A percentile compares a stretch with the other conserved stretches of the same genome.
Conservation (phyloP, 73 alveolate genomes). For the Effrenium voratum region DNA sequence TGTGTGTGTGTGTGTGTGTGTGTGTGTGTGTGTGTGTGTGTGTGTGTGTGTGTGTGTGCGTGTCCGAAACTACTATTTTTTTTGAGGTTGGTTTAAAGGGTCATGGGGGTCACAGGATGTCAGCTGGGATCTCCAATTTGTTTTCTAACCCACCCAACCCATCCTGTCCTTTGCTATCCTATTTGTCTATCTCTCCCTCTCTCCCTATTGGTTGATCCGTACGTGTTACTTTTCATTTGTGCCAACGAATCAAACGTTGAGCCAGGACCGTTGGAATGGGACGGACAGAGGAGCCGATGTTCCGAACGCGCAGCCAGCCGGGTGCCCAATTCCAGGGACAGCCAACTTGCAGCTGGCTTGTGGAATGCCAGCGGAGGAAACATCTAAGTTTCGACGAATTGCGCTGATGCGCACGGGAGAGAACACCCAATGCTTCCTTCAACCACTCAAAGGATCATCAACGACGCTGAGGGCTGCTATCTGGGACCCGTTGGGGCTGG, state of each 20-base stretch:
- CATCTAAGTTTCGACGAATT: not conserved
- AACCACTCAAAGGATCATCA: not conserved
- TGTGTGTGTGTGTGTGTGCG: too few relatives aligned
- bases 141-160: not conserved
- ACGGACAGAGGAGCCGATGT: slow-evolving; percentile 55
- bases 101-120: too few relatives aligned
- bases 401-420: not conserved
- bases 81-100: too few relatives aligned
- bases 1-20: too few relatives aligned
- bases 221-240: too few relatives aligned
- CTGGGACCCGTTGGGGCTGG: not conserved
- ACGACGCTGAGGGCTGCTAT: not conserved
- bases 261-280: slow-evolving; percentile 63
- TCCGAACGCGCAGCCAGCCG: slow-evolving; percentile 73
- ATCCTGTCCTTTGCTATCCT: not conserved
- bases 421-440: not conserved
- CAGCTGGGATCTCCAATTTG: not conserved
- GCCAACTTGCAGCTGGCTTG: not conserved
- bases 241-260: too few relatives aligned
- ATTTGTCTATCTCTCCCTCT: too few relatives aligned
- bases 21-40: too few relatives aligned
- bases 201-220: not conserved
- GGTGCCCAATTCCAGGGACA: not conserved
- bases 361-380: not conserved
- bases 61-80: too few relatives aligned